Conservation (phyloP, 2,329 filamentous ascomycete species). For the Sphaerulina populicola region DNA sequence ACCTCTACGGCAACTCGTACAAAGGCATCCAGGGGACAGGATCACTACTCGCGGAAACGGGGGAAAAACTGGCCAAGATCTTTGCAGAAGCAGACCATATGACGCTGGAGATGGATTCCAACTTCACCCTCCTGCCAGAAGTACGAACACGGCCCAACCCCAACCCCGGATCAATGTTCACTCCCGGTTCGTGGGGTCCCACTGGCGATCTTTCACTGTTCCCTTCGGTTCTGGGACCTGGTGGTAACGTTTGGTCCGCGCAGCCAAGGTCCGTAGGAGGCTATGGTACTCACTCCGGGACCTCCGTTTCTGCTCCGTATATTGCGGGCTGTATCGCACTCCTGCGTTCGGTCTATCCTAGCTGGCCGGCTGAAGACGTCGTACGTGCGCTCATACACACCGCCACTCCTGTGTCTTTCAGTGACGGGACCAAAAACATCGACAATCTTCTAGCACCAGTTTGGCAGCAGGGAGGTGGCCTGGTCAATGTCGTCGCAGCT, state of each 20-base stretch:
- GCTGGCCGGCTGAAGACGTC: not conserved
- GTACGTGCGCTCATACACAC: not conserved
- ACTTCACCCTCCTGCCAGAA: not conserved
- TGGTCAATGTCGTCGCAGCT: not conserved
- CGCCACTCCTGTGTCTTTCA: not conserved
- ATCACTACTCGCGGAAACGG: not conserved
- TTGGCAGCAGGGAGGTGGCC: not conserved
- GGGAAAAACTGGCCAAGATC: not conserved
- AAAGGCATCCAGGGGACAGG: not conserved
- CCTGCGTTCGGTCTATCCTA: not conserved
- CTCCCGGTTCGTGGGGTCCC: not conserved
- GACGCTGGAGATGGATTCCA: not conserved
- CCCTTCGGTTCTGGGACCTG: not conserved
- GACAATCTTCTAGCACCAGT: not conserved
- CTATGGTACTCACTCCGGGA: not conserved
- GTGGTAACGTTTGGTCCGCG: not conserved
- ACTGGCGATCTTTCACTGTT: not conserved
- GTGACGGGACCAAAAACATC: not conserved
- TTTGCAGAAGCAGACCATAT: not conserved
- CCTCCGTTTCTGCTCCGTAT: not conserved
- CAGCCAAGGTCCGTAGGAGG: not conserved
- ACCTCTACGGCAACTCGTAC: not conserved
- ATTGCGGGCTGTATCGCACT: not conserved
- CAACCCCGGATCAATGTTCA: not conserved
- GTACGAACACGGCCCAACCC: not conserved